A percentile compares a stretch with the other conserved stretches of the same genome.
These are phyloP conservation scores for Neonectria faginata DNA, from an alignment of 2,329 filamentous ascomycete genomes.

Conservation along the genomic window DNA sequence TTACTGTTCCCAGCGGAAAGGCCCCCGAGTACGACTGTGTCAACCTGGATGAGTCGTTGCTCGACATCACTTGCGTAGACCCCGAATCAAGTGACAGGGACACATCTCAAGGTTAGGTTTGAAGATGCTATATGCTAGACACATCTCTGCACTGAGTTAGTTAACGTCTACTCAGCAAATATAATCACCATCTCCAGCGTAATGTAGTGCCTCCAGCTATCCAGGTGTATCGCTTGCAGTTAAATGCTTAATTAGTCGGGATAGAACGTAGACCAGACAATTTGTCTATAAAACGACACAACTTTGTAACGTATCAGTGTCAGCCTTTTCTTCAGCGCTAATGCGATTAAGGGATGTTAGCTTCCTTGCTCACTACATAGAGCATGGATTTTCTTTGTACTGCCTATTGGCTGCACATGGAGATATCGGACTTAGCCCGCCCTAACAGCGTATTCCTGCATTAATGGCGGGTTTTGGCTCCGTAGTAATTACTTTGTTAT, in stretches of 20 bases:
- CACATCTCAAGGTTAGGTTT: conserved; percentile 28
- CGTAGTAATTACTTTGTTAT: background rate
- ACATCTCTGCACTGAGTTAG: background rate
- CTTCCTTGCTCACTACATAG: background rate
- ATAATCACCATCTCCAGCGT: too few relatives aligned
- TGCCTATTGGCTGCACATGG: background rate
- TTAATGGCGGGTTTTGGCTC: background rate
- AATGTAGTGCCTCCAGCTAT: too few relatives aligned
- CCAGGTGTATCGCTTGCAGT: too few relatives aligned
- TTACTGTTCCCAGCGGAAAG: conserved; percentile 41
- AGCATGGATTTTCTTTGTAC: background rate
- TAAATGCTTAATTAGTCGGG: too few relatives aligned
- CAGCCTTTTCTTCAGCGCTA: background rate
- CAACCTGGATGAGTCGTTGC: conserved; percentile 32
- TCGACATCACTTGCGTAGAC: conserved; percentile 39
- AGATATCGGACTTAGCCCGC: background rate
- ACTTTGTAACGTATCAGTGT: too few relatives aligned
- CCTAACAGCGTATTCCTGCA: background rate
- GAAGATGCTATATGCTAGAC: background rate
- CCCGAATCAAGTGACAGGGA: conserved; percentile 23
- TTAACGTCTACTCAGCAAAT: too few relatives aligned
- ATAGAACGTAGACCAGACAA: too few relatives aligned
- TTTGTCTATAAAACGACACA: too few relatives aligned
- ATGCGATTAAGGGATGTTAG: background rate
- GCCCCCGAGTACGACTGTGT: conserved; percentile 40